Conservation (phyloP, 2,329 filamentous ascomycete species). For the Curvularia lunata region DNA sequence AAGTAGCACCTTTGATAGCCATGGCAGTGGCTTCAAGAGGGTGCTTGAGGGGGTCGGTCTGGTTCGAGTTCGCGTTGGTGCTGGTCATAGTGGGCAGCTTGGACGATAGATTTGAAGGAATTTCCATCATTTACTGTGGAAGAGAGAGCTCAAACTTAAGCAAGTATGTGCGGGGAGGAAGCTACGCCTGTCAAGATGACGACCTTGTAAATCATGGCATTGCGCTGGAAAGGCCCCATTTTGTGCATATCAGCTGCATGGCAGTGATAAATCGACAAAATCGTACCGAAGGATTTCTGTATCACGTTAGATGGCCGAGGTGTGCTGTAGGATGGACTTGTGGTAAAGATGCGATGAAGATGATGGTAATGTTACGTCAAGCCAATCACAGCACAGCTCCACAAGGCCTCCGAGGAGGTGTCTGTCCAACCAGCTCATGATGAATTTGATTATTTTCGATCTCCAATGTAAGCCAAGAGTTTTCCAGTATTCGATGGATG, state of each 20-base stretch:
- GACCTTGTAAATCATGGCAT: background rate
- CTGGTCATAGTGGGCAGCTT: constrained; percentile 25
- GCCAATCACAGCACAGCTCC: background rate
- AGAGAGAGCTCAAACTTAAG: constrained; percentile 14
- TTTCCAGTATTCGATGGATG: background rate
- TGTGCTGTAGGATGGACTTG: background rate
- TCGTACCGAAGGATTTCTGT: too few relatives aligned
- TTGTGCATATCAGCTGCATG: background rate
- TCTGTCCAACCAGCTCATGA: background rate
- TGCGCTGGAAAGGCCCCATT: background rate
- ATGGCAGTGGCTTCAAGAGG: constrained; percentile 52
- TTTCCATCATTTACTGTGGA: constrained; percentile 21
- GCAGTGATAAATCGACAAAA: background rate
- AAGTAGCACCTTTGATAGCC: constrained; percentile 48
- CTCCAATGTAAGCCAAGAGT: too few relatives aligned
- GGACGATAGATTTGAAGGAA: constrained; percentile 19
- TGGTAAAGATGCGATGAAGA: background rate
- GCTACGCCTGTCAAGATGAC: background rate
- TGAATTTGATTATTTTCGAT: background rate
- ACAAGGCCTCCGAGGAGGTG: background rate
- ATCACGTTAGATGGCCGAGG: background rate
- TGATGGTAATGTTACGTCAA: constrained; percentile 1
- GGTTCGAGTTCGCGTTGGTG: constrained; percentile 41
- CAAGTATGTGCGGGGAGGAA: background rate
- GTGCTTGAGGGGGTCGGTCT: constrained; percentile 46